phyloP scores from a whole-genome alignment of 495 filamentous ascomycete species.

The Pseudoneurospora amorphoporcata region DNA sequence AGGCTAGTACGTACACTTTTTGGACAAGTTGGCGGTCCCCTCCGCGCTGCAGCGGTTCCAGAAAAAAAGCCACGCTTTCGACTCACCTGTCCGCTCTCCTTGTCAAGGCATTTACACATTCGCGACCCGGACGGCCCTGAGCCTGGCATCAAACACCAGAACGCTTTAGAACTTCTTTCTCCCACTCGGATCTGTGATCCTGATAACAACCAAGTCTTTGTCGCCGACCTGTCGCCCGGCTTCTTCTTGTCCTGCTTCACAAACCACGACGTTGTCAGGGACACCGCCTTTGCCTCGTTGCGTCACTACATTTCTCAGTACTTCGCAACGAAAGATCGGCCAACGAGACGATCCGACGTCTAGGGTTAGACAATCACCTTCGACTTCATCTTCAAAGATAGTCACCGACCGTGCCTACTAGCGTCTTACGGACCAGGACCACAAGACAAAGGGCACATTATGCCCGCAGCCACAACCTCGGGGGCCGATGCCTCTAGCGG shows the following conservation, averaged over 20 bases:
- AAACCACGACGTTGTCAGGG: not conserved
- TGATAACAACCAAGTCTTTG: not conserved
- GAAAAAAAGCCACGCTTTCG: not conserved
- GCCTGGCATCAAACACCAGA: not conserved
- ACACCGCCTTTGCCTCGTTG: not conserved
- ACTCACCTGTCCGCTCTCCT: not conserved
- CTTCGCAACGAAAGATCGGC: not conserved
- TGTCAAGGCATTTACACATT: not conserved
- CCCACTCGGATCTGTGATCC: not conserved
- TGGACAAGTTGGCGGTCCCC: not conserved
- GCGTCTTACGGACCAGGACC: not conserved
- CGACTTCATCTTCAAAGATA: not conserved
- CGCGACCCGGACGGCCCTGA: not conserved
- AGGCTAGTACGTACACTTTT: not conserved
- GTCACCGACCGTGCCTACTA: not conserved
- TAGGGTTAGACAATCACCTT: not conserved
- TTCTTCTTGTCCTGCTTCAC: not conserved
- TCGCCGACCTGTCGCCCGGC: not conserved
- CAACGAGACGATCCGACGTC: not conserved
- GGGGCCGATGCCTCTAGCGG: constrained; percentile 53
- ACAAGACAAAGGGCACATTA: constrained; percentile 23
- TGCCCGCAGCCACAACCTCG: constrained; percentile 70
- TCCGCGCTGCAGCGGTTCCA: not conserved
- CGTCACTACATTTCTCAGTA: not conserved
- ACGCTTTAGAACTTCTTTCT: not conserved